These are phyloP conservation scores for Butyriboletus appendiculatus DNA, from an alignment of 1,284 basidiomycete genomes.

Conservation along the genomic window DNA sequence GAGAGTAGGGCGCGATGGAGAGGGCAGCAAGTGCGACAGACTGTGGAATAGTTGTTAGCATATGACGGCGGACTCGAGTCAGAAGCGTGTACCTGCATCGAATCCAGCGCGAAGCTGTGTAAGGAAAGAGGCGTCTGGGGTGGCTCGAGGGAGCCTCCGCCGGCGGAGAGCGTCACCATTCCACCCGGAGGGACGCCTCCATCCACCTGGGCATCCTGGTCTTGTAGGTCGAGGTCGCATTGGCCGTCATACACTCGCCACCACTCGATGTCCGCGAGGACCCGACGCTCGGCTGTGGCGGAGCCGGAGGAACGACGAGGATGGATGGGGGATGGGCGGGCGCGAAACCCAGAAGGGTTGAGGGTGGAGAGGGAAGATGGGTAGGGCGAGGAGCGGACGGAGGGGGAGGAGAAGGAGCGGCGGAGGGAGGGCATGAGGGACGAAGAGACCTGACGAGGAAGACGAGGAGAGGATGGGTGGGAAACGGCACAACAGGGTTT, in stretches of 20 bases:
- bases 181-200: conserved; percentile 17
- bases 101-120: conserved; percentile 20
- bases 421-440: conserved; percentile 71
- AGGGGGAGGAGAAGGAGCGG: conserved; percentile 65
- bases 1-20: conserved; percentile 51
- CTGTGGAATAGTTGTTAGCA: conserved; percentile 24
- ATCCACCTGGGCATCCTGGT: conserved; percentile 27
- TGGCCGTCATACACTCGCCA: conserved; percentile 76
- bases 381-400: conserved; percentile 65
- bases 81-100: conserved; percentile 26
- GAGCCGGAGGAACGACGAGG: conserved; percentile 65
- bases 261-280: conserved; percentile 83
- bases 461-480: conserved; percentile 25
- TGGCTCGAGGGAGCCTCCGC: conserved; percentile 22
- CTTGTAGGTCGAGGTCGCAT: conserved; percentile 47
- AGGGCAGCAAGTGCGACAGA: conserved; percentile 47
- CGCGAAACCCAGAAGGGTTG: conserved; percentile 23
- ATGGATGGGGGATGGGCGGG: conserved; percentile 42
- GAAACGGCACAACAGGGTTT: conserved; percentile 30
- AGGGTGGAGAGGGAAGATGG: conserved; percentile 41
- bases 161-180: conserved; percentile 26
- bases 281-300: conserved; percentile 60
- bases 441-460: conserved; percentile 13
- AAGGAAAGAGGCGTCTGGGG: conserved; percentile 17
- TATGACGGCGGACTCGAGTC: conserved; percentile 8